Evolutionary conservation across 2,329 filamentous ascomycete genomes (phyloP).

Genomic region (Ceratocystiopsis sp.): DNA sequence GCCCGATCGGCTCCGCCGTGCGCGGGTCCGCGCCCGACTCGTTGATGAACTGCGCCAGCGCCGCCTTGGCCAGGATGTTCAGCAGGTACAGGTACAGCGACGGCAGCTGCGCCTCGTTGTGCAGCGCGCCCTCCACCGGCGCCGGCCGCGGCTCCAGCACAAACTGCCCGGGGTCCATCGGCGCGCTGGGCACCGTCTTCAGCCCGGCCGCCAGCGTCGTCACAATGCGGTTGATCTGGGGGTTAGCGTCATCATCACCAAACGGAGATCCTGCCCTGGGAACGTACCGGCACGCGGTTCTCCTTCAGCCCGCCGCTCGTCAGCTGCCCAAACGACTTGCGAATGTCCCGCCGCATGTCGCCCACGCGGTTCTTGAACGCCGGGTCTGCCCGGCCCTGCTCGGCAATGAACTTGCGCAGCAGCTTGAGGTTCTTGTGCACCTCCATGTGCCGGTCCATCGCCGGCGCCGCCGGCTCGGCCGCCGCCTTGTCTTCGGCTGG

Average conservation of each 20-base stretch:
- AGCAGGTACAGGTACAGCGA: slow-evolving; percentile 54
- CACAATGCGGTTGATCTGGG: slow-evolving; percentile 30
- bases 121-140: slow-evolving; percentile 21
- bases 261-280: too few species aligned
- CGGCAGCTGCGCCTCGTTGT: slow-evolving; percentile 32
- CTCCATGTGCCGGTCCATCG: slow-evolving; percentile 26
- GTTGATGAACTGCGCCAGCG: slow-evolving; percentile 47
- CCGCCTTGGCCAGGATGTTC: slow-evolving; percentile 51
- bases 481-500: neutral
- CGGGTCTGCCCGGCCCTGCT: slow-evolving; percentile 37
- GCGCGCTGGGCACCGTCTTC: slow-evolving; percentile 27
- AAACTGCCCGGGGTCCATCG: slow-evolving; percentile 35
- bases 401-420: slow-evolving; percentile 27
- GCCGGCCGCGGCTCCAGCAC: slow-evolving; percentile 22
- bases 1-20: slow-evolving; percentile 55
- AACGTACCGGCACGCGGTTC: slow-evolving; percentile 28
- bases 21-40: slow-evolving; percentile 42
- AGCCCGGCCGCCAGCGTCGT: slow-evolving; percentile 33
- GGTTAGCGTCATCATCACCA: neutral
- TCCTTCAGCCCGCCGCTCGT: slow-evolving; percentile 30
- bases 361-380: slow-evolving; percentile 49
- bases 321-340: slow-evolving; percentile 57
- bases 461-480: neutral
- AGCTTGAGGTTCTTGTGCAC: slow-evolving; percentile 55
- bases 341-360: slow-evolving; percentile 54